Base-by-base conservation (phyloP, 306 rosid species). In the Acmispon strigosus region DNA sequence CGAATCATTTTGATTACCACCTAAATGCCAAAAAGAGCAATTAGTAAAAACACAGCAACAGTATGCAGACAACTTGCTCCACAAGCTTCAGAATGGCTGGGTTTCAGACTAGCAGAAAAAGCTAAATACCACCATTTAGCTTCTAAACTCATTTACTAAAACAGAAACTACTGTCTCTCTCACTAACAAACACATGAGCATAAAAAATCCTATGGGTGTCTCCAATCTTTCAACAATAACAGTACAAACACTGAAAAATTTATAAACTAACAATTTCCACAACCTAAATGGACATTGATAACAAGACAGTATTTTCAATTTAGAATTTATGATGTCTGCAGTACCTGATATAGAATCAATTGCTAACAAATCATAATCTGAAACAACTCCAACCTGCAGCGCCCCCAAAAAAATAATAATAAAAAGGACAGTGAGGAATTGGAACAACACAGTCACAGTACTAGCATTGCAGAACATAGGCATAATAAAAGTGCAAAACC, bases 291-390 rank as follows among this genome's bases (percentile, higher is more conserved):
- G 43, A 51, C 61, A 43, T 51, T 27, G n/a, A 66, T 22, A 10
- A 73, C 22, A 58, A 54, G 16, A 44, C 60, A 15, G 13, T 62
- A 53, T 20, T 67, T 61, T 43, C 13, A 36, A 17, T 61, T 45
- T 10, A 29, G 14, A 47, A 41, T 36, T 22, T 54, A n/a, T 15
- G 8, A 12, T 48, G 11, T 15, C 37, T 5, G 27, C 24, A 34
- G 59, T 93, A 86, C 95, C 99, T 84, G 99, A 94, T 86, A 94
- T 86, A 14, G 99, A 88, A 78, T 94, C 99, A 10, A 94, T 89
- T 14, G 99, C 97, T 73, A 94, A 62, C 70, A 94, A 86, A 72
- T 94, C 99, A 63, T 94, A 94, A 85, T 94, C 99, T 47, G 99
- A 91, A 71, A 94, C 89, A 49, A 94, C 97, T 49, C 99, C 99